Base-by-base conservation (phyloP, 768 basidiomycete genomes). In the Mycena rosella region DNA sequence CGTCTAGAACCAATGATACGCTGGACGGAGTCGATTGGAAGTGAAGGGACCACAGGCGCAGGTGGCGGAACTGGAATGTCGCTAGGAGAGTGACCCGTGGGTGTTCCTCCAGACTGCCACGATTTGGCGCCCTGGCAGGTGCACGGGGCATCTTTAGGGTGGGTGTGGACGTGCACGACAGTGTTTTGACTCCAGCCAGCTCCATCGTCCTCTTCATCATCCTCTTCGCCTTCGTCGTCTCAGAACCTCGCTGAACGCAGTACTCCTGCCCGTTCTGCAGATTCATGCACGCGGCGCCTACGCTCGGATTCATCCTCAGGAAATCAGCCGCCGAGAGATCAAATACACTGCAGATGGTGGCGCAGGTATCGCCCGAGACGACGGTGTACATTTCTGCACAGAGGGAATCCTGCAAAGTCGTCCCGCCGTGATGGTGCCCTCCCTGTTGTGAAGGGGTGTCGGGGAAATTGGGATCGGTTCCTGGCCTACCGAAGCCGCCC, bases 251-350 rank as follows among this genome's bases (percentile, higher is more conserved):
- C n/a, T 42, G 55, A 22, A 64, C 63, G 48, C 63, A 64, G 13
- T 64, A 57, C 55, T 57, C 18, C 27, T 64, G 63, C 27, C 55
- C 63, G 13, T 57, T 22, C 32, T 58, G 32, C 2, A 64, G 48
- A 47, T 58, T 64, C 55, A 44, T 56, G 47, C 62, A 63, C 3
- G 53, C 54, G 1, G 63, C 55, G 22, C 63, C 63, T 3, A 64
- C 55, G 29, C 36, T 48, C 6, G 63, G 63, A 15, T 64, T 64
- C 63, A 64, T 64, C 9, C 63, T 36, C 17, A 64, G 29, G 47
- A 64, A 64, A 8, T 64, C 63, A 2, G 55, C 63, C 15, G 38
- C 36, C 24, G 63, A 44, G 8, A 64, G 13, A 27, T 55, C 42
- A 34, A 63, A 63, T 15, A 63, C 32, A 18, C 53, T 36, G 32